These are phyloP conservation scores for Daldinia loculata DNA, from an alignment of 495 filamentous ascomycete species.

Conservation along the genomic window DNA sequence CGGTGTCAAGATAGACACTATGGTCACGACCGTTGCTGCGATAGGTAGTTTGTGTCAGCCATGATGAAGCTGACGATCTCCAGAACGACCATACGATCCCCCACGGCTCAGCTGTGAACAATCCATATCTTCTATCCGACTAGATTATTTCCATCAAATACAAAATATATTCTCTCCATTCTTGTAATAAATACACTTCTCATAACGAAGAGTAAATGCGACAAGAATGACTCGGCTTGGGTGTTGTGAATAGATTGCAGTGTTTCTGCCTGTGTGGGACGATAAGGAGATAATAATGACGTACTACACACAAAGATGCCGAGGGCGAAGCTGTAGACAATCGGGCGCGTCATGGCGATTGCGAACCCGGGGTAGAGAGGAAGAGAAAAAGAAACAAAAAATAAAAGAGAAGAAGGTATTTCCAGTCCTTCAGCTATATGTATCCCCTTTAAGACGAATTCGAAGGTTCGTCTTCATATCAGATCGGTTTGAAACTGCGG, in stretches of 20 bases:
- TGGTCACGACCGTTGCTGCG: slow-evolving; percentile 78
- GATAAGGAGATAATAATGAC: slow-evolving; percentile 44
- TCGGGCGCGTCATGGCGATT: slow-evolving; percentile 57
- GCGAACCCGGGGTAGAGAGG: background rate
- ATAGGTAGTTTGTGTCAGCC: slow-evolving; percentile 1
- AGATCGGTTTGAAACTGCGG: slow-evolving; percentile 12
- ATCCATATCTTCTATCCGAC: background rate
- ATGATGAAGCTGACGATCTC: background rate
- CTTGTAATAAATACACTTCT: background rate
- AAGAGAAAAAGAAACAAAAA: slow-evolving; percentile 1
- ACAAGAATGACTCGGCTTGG: background rate
- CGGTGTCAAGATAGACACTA: slow-evolving; percentile 76
- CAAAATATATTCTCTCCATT: background rate
- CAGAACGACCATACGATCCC: background rate
- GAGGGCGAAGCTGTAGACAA: slow-evolving; percentile 66
- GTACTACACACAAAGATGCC: slow-evolving; percentile 68
- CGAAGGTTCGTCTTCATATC: slow-evolving; percentile 16
- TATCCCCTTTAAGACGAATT: slow-evolving; percentile 13
- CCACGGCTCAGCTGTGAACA: background rate
- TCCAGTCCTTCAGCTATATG: slow-evolving; percentile 23
- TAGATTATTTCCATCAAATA: slow-evolving; percentile 6
- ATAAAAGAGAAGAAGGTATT: background rate
- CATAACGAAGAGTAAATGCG: background rate
- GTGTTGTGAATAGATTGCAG: slow-evolving; percentile 22
- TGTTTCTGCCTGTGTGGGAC: slow-evolving; percentile 30